Evolutionary conservation across 768 basidiomycete species (phyloP).

Genomic region (Calocera cornea): DNA sequence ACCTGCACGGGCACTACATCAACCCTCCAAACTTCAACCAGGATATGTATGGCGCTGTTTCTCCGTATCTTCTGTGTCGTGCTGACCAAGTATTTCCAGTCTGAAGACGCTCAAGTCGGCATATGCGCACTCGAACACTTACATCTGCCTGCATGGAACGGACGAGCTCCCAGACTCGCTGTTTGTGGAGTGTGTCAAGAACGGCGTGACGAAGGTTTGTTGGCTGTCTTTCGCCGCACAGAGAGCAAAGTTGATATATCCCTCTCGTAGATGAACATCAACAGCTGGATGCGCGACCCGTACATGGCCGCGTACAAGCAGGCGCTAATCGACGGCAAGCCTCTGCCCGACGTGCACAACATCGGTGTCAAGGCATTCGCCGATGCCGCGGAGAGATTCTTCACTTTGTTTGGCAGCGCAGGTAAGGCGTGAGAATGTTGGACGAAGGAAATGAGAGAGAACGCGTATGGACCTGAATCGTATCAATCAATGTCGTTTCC

Average conservation of each 20-base stretch:
- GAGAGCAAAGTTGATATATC: too few species aligned
- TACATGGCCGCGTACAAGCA: slow-evolving; percentile 16
- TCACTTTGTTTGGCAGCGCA: slow-evolving; percentile 20
- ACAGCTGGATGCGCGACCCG: slow-evolving; percentile 24
- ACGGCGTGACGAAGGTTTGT: slow-evolving; percentile 23
- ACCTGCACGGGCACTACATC: slow-evolving; percentile 26
- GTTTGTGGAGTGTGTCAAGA: slow-evolving; percentile 21
- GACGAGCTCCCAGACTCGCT: slow-evolving; percentile 25
- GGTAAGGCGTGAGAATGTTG: slow-evolving; percentile 21
- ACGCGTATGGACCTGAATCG: neutral
- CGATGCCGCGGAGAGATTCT: slow-evolving; percentile 20
- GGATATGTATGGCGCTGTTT: slow-evolving; percentile 19
- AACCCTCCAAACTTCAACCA: slow-evolving; percentile 22
- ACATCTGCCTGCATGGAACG: slow-evolving; percentile 24
- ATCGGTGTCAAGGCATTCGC: slow-evolving; percentile 22
- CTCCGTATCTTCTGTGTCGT: neutral
- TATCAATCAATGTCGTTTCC: too few species aligned
- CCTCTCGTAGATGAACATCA: slow-evolving; percentile 22
- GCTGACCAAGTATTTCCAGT: neutral
- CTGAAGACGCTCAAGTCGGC: neutral
- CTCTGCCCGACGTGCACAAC: slow-evolving; percentile 24
- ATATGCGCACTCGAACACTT: slow-evolving; percentile 8
- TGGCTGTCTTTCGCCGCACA: neutral
- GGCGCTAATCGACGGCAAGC: slow-evolving; percentile 14
- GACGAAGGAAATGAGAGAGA: neutral